Percentiles rank a stretch among this genome's conserved stretches.
Conservation (phyloP, 495 filamentous ascomycete genomes). For the Talaromyces trachyspermus region DNA sequence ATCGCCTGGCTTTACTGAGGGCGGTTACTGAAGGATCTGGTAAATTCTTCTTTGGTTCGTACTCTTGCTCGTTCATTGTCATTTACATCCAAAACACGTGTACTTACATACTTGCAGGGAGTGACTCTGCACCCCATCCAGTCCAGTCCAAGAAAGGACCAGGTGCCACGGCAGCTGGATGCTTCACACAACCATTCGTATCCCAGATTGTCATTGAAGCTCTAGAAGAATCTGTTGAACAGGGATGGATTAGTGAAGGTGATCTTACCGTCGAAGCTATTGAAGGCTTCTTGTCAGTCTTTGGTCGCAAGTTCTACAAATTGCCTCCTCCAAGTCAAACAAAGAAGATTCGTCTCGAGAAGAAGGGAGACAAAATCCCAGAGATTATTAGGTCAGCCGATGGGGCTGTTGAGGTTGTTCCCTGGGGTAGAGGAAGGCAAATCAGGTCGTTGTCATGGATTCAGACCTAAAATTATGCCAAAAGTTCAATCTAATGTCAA, state of each 20-base stretch:
- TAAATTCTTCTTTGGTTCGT: constrained; percentile 71
- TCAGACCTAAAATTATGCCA: background rate
- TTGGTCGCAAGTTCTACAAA: constrained; percentile 70
- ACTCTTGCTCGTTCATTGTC: background rate
- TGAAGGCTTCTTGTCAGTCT: constrained; percentile 66
- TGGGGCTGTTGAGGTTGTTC: constrained; percentile 9
- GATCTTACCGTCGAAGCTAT: constrained; percentile 65
- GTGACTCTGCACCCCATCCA: constrained; percentile 72
- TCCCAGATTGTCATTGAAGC: constrained; percentile 67
- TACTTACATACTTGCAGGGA: constrained; percentile 20
- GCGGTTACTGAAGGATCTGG: constrained; percentile 58
- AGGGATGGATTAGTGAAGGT: constrained; percentile 55
- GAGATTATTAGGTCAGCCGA: constrained; percentile 37
- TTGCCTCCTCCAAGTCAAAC: constrained; percentile 29
- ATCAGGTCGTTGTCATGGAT: constrained; percentile 6
- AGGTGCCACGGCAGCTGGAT: constrained; percentile 66
- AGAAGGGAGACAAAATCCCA: constrained; percentile 49
- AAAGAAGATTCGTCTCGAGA: constrained; percentile 54
- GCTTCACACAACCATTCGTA: constrained; percentile 88
- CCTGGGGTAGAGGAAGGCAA: constrained; percentile 8
- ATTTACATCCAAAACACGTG: background rate
- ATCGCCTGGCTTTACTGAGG: constrained; percentile 66
- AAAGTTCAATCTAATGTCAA: background rate
- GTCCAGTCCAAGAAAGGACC: constrained; percentile 60
- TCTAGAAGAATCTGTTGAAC: constrained; percentile 60